Evolutionary conservation across 2,329 filamentous ascomycete species (phyloP).

Genomic region (Fusarium tupiense): DNA sequence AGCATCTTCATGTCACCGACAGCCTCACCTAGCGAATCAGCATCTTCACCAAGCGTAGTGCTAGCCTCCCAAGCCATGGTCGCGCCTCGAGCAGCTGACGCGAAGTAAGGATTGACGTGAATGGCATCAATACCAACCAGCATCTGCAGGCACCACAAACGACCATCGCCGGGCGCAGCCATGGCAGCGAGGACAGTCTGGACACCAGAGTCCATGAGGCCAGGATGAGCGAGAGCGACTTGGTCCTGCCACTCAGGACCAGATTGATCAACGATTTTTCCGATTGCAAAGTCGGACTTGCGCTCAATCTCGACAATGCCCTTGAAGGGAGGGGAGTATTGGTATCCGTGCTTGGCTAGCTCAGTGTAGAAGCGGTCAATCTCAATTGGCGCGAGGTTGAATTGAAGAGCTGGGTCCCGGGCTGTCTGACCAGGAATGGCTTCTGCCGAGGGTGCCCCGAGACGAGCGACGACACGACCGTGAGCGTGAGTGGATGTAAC

Average conservation of each 20-base stretch:
- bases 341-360: conserved; percentile 2
- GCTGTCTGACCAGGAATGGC: not conserved
- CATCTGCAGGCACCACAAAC: conserved; percentile 5
- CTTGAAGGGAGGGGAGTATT: conserved; percentile 1
- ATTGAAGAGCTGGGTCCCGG: not conserved
- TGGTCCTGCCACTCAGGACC: not conserved
- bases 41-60: not conserved
- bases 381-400: not conserved
- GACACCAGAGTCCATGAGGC: not conserved
- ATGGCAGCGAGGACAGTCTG: conserved; percentile 7
- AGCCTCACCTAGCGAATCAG: not conserved
- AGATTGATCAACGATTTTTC: not conserved
- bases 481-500: not conserved
- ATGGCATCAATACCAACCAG: not conserved
- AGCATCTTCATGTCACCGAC: not conserved
- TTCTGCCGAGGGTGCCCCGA: not conserved
- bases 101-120: not conserved
- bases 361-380: conserved; percentile 5
- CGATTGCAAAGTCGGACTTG: conserved; percentile 6
- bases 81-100: not conserved
- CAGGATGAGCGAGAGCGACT: not conserved
- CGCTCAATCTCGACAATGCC: conserved; percentile 6
- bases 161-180: not conserved
- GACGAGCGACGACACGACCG: not conserved
- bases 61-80: not conserved